Conservation (phyloP, 140 eudicot genomes). For the Bidens hawaiensis region DNA sequence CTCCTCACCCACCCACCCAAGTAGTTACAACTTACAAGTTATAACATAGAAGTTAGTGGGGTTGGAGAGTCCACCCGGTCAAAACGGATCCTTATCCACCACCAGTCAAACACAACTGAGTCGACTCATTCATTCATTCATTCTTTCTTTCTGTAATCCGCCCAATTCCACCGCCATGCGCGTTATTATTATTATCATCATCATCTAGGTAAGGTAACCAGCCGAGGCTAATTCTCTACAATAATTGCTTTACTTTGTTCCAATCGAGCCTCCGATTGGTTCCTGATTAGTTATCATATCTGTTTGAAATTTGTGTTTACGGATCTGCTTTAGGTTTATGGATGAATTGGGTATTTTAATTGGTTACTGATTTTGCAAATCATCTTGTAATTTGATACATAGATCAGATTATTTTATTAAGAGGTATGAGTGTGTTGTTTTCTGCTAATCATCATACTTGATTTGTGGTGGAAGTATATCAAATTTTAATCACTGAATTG, state of each 20-base stretch:
- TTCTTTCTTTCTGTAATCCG: slow-evolving; percentile 21
- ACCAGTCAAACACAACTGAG: background rate
- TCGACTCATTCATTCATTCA: slow-evolving; percentile 21
- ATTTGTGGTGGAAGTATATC: slow-evolving; percentile 4
- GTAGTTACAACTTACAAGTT: too few species aligned
- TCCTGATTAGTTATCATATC: background rate
- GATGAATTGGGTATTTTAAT: slow-evolving; percentile 11
- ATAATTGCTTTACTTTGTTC: background rate
- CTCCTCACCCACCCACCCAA: too few species aligned
- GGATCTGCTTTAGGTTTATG: slow-evolving; percentile 22
- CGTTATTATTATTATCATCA: background rate
- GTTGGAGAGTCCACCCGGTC: too few species aligned
- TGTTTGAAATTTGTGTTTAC: slow-evolving; percentile 7
- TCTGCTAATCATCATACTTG: background rate
- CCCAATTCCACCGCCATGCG: slow-evolving; percentile 23
- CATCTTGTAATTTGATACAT: too few species aligned
- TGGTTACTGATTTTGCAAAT: too few species aligned
- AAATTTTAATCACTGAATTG: background rate
- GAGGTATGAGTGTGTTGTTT: background rate
- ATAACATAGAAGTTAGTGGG: too few species aligned
- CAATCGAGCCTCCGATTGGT: slow-evolving; percentile 7
- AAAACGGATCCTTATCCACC: slow-evolving; percentile 14
- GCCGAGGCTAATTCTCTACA: background rate
- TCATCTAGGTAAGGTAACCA: slow-evolving; percentile 23
- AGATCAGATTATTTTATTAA: too few species aligned